These are phyloP conservation scores for Cordyceps tenuipes DNA, from an alignment of 2,329 filamentous ascomycete genomes.

Conservation along the genomic window DNA sequence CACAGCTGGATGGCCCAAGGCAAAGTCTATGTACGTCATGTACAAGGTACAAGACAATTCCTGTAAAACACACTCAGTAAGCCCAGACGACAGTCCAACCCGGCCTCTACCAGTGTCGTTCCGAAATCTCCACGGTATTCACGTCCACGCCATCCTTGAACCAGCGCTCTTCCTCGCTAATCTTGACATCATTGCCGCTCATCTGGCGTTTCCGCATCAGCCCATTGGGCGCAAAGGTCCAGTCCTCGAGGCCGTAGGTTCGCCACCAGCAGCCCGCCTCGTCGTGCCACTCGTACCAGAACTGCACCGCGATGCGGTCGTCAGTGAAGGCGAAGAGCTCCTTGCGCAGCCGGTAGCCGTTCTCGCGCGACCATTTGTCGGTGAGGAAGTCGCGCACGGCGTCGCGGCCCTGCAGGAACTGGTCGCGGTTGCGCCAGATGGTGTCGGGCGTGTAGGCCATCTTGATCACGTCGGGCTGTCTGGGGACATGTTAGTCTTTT, in stretches of 20 bases:
- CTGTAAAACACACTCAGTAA: too few species aligned
- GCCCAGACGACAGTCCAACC: too few species aligned
- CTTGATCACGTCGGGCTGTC: slow-evolving; percentile 53
- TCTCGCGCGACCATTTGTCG: slow-evolving; percentile 66
- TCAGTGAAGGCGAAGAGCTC: slow-evolving; percentile 72
- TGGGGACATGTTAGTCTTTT: too few species aligned
- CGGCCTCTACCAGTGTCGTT: slow-evolving; percentile 53
- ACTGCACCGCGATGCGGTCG: slow-evolving; percentile 76
- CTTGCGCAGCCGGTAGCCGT: slow-evolving; percentile 67
- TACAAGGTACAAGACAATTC: too few species aligned
- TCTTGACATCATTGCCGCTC: slow-evolving; percentile 65
- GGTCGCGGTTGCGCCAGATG: slow-evolving; percentile 71
- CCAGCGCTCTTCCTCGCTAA: slow-evolving; percentile 56
- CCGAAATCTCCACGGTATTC: slow-evolving; percentile 55
- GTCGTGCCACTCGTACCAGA: slow-evolving; percentile 82
- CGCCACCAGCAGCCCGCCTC: slow-evolving; percentile 67
- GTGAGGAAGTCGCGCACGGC: slow-evolving; percentile 61
- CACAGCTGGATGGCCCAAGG: too few species aligned
- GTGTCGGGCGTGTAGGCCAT: slow-evolving; percentile 67
- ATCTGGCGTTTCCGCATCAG: slow-evolving; percentile 68
- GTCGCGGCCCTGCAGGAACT: slow-evolving; percentile 60
- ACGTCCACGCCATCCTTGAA: slow-evolving; percentile 63
- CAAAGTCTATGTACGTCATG: too few species aligned
- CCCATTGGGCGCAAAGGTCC: slow-evolving; percentile 64
- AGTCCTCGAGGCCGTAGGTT: slow-evolving; percentile 78